Conservation (phyloP, 345 rosid species). For the Eucalyptus cloeziana region DNA sequence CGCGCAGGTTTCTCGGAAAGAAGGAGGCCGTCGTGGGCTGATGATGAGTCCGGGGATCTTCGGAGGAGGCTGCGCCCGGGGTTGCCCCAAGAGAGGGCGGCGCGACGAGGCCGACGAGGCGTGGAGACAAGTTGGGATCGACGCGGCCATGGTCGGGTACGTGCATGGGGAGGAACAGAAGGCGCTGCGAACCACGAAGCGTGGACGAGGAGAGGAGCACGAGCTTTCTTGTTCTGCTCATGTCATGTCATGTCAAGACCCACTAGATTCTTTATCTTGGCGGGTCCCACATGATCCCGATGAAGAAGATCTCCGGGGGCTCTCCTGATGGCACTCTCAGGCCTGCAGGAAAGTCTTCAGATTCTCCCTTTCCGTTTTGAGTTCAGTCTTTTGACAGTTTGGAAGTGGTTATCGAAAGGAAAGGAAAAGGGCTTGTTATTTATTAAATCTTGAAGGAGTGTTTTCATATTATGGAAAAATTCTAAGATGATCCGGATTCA, state of each 20-base stretch:
- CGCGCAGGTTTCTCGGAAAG: not conserved
- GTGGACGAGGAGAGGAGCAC: not conserved
- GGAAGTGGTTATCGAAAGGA: not conserved
- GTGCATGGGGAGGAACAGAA: not conserved
- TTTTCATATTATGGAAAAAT: not conserved
- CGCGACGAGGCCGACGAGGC: not conserved
- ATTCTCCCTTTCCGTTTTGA: not conserved
- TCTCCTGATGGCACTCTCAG: not conserved
- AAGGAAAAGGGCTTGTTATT: not conserved
- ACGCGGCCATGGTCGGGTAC: not conserved
- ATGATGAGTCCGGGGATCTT: not conserved
- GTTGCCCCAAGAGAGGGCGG: not conserved
- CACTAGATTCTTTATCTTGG: not conserved
- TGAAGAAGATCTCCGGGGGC: not conserved
- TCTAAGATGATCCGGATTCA: not conserved
- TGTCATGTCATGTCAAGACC: not conserved
- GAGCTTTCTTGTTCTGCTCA: not conserved
- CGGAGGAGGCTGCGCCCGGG: not conserved
- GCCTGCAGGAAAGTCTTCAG: not conserved
- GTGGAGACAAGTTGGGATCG: not conserved
- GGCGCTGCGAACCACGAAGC: not conserved
- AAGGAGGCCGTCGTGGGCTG: not conserved
- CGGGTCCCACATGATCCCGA: not conserved
- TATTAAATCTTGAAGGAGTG: not conserved
- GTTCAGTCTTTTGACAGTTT: not conserved